phyloP scores from a whole-genome alignment of 805 yeast species.

The Myxozyma melibiosi region DNA sequence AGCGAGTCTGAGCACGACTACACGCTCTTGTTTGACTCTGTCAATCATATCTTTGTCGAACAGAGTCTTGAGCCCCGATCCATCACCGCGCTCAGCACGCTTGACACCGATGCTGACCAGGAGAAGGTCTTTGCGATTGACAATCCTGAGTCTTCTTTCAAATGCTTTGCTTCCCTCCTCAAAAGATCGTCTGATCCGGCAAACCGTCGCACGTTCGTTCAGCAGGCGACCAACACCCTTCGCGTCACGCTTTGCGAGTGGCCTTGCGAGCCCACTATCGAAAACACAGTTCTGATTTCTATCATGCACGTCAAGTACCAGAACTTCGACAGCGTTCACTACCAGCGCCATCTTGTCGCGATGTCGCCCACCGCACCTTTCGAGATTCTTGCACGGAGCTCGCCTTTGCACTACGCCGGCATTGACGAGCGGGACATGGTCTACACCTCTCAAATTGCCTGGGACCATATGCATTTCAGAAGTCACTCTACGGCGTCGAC shows the following conservation, averaged over 20 bases:
- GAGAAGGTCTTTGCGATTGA: neutral
- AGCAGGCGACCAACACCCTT: slow-evolving; percentile 31
- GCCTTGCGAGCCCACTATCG: slow-evolving; percentile 29
- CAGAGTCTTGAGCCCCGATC: slow-evolving; percentile 21
- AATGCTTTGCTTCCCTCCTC: slow-evolving; percentile 10
- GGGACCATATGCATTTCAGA: slow-evolving; percentile 25
- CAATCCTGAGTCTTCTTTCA: slow-evolving; percentile 6
- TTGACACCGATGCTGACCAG: neutral
- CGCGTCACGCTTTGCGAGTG: slow-evolving; percentile 31
- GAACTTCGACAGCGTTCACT: neutral
- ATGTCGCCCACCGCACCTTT: slow-evolving; percentile 28
- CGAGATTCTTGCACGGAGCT: slow-evolving; percentile 15
- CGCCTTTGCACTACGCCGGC: slow-evolving; percentile 17
- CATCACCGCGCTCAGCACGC: neutral
- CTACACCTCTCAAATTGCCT: slow-evolving; percentile 18
- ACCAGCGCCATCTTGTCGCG: slow-evolving; percentile 20
- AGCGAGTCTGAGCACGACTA: slow-evolving; percentile 23
- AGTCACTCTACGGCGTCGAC: slow-evolving; percentile 89
- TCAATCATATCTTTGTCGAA: slow-evolving; percentile 16
- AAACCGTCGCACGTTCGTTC: neutral
- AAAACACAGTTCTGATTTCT: slow-evolving; percentile 28
- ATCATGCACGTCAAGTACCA: slow-evolving; percentile 26
- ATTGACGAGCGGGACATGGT: slow-evolving; percentile 11
- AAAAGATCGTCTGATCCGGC: neutral
- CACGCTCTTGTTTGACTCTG: slow-evolving; percentile 14